Percentiles rank a stretch among this genome's conserved stretches.
phyloP scores from a whole-genome alignment of 75 land plant genomes.

The Selaginella tamariscina region DNA sequence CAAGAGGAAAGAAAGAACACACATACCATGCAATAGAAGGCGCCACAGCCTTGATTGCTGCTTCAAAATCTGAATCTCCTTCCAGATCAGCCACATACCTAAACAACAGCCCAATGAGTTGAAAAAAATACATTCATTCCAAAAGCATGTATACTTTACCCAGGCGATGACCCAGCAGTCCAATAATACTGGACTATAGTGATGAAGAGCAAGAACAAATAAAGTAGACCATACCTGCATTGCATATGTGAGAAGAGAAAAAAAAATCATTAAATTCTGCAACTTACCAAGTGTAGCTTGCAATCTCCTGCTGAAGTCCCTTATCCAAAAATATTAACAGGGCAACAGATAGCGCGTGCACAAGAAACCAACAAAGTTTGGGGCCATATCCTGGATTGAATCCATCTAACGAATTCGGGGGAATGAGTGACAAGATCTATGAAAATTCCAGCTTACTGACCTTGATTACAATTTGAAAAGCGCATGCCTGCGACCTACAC shows the following conservation, averaged over 20 bases:
- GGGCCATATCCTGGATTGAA: neutral
- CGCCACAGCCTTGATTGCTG: slow-evolving; percentile 2
- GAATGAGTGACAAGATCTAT: too few species aligned
- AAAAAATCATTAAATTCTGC: neutral
- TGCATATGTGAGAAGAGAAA: neutral
- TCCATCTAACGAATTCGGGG: too few species aligned
- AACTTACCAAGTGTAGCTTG: neutral
- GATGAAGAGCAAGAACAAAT: slow-evolving; percentile 39
- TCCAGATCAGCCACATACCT: slow-evolving; percentile 54
- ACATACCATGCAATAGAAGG: slow-evolving; percentile 14
- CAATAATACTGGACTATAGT: slow-evolving; percentile 61
- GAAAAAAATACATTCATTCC: neutral
- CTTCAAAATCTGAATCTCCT: slow-evolving; percentile 6
- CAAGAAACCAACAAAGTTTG: neutral
- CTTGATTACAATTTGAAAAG: too few species aligned
- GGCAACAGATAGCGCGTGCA: neutral
- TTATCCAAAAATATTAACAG: neutral
- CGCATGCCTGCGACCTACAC: too few species aligned
- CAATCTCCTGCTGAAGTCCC: neutral
- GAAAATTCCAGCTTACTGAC: too few species aligned
- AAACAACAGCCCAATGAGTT: neutral
- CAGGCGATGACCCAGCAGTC: slow-evolving; percentile 75
- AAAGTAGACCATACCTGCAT: slow-evolving; percentile 50
- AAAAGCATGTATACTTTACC: slow-evolving; percentile 30
- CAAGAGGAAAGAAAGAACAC: neutral